Evolutionary conservation across 2,329 filamentous ascomycete genomes (phyloP).

Genomic region (Colletotrichum liriopes): DNA sequence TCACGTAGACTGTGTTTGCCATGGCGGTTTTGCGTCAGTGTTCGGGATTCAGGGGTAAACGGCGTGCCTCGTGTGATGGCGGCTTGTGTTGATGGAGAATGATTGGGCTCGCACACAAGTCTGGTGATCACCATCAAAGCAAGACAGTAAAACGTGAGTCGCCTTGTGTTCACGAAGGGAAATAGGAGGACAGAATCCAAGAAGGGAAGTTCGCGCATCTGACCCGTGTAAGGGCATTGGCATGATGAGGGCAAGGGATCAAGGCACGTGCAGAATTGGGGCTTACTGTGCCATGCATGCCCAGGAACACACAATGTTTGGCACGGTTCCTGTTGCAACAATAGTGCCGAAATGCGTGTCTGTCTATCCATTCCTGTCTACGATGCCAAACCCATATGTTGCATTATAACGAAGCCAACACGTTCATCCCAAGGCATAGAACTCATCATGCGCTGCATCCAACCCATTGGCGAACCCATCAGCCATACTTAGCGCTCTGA

Average conservation of each 20-base stretch:
- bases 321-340: background rate
- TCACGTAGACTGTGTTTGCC: conserved; percentile 52
- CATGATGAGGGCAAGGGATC: conserved; percentile 5
- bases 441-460: conserved; percentile 33
- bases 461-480: conserved; percentile 29
- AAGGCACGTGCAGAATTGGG: conserved; percentile 15
- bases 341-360: background rate
- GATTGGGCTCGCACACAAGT: background rate
- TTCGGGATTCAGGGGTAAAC: background rate
- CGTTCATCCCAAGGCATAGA: conserved; percentile 14
- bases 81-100: background rate
- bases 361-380: background rate
- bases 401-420: background rate
- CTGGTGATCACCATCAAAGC: background rate
- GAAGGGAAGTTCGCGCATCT: background rate
- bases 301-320: background rate
- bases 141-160: background rate
- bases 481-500: conserved; percentile 17
- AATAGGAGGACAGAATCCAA: background rate
- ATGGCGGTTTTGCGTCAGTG: background rate
- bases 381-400: background rate
- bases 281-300: background rate
- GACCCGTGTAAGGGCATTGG: conserved; percentile 23
- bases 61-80: no score
- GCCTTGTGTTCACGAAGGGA: background rate